A percentile compares a stretch with the other conserved stretches of the same genome.
Evolutionary conservation across 805 yeast species (phyloP).

Genomic region (Monosporozyma yasuniensis): DNA sequence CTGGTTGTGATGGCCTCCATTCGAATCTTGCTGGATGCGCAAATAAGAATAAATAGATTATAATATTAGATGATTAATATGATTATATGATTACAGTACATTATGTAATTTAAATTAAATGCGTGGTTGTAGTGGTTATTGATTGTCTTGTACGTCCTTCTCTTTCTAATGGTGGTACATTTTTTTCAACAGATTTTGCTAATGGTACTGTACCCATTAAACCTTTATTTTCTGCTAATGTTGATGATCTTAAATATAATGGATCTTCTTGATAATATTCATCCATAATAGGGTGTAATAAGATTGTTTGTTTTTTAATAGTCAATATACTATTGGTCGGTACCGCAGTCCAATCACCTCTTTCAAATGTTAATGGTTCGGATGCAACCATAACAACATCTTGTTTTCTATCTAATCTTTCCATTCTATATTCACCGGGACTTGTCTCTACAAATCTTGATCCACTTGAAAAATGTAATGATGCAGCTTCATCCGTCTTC

Average conservation of each 20-base stretch:
- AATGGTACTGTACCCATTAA: slow-evolving; percentile 86
- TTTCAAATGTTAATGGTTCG: slow-evolving; percentile 91
- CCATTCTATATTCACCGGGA: slow-evolving; percentile 92
- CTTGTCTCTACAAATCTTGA: slow-evolving; percentile 81
- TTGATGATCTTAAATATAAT: slow-evolving; percentile 57
- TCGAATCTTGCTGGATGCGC: too few relatives aligned
- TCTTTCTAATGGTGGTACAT: slow-evolving; percentile 71
- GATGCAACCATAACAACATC: slow-evolving; percentile 95
- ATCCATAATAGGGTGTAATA: slow-evolving; percentile 84
- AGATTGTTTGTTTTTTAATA: slow-evolving; percentile 73
- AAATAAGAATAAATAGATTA: too few relatives aligned
- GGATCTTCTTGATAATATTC: slow-evolving; percentile 78
- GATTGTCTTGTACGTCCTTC: slow-evolving; percentile 48
- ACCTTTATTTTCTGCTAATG: slow-evolving; percentile 83
- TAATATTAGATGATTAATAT: too few relatives aligned
- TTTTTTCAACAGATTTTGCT: slow-evolving; percentile 39
- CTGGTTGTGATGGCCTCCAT: too few relatives aligned
- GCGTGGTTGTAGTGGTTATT: slow-evolving; percentile 8
- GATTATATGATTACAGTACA: too few relatives aligned
- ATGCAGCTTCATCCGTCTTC: slow-evolving; percentile 89
- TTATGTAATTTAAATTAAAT: too few relatives aligned
- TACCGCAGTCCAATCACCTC: slow-evolving; percentile 96
- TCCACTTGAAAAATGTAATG: slow-evolving; percentile 89
- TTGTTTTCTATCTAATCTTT: slow-evolving; percentile 83
- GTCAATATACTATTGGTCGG: slow-evolving; percentile 87